These are phyloP conservation scores for Sporothrix phasma DNA, from an alignment of 2,329 filamentous ascomycete species.

Conservation along the genomic window DNA sequence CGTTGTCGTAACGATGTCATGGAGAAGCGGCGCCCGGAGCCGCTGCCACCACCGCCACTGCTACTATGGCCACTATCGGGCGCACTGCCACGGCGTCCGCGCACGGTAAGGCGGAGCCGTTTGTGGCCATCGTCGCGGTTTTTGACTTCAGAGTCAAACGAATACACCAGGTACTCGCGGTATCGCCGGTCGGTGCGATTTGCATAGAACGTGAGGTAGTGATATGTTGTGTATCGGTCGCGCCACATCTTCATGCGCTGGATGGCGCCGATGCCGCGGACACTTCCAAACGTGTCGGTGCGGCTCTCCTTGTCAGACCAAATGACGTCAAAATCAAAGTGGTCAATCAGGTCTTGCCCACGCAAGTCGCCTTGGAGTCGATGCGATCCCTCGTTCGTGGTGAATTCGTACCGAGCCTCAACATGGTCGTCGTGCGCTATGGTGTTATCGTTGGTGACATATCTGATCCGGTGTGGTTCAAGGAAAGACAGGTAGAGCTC, in stretches of 20 bases:
- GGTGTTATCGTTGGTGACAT: constrained; percentile 36
- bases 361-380: constrained; percentile 42
- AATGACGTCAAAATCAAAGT: constrained; percentile 42
- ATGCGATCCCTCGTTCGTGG: constrained; percentile 36
- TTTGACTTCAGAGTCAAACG: constrained; percentile 39
- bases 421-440: constrained; percentile 40
- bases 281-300: constrained; percentile 40
- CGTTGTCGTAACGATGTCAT: constrained; percentile 34
- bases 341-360: constrained; percentile 38
- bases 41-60: constrained; percentile 13
- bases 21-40: constrained; percentile 30
- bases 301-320: constrained; percentile 42
- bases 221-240: constrained; percentile 37
- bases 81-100: constrained; percentile 32
- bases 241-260: constrained; percentile 44
- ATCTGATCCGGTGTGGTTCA: constrained; percentile 39
- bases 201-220: constrained; percentile 39
- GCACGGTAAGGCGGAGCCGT: constrained; percentile 34
- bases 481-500: constrained; percentile 40
- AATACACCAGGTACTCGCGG: constrained; percentile 38
- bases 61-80: constrained; percentile 25
- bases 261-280: constrained; percentile 41
- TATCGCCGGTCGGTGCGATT: constrained; percentile 35
- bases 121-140: constrained; percentile 37
- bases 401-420: constrained; percentile 42